These are phyloP conservation scores for Picea engelmannii DNA, from an alignment of 83 land plant species.

Conservation along the genomic window DNA sequence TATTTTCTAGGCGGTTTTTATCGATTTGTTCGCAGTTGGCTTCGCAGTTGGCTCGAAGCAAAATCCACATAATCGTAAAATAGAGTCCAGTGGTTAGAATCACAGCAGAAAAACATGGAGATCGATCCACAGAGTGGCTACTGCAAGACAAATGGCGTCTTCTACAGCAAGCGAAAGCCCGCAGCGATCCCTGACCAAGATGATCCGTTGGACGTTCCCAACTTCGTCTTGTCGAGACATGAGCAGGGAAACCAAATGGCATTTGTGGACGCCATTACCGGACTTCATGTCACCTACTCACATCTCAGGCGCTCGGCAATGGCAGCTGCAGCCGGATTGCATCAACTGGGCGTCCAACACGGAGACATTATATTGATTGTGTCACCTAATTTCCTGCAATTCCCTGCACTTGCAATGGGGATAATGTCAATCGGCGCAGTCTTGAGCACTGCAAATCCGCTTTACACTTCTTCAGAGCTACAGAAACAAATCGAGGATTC, in stretches of 20 bases:
- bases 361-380: constrained; percentile 45
- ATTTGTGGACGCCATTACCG: constrained; percentile 32
- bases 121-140: constrained; percentile 23
- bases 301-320: constrained; percentile 5
- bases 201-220: background rate
- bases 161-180: constrained; percentile 30
- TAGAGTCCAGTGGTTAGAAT: too few species aligned
- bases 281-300: constrained; percentile 16
- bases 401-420: constrained; percentile 29
- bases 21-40: too few species aligned
- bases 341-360: constrained; percentile 13
- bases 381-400: constrained; percentile 33
- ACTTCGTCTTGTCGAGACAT: background rate
- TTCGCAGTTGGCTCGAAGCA: too few species aligned
- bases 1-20: too few species aligned
- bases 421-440: constrained; percentile 37
- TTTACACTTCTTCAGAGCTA: constrained; percentile 30
- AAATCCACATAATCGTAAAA: too few species aligned
- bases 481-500: constrained; percentile 30
- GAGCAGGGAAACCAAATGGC: constrained; percentile 13
- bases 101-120: too few species aligned
- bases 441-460: constrained; percentile 33
- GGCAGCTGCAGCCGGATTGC: constrained; percentile 14
- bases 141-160: constrained; percentile 23
- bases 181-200: constrained; percentile 16